These are phyloP conservation scores for Ophiostoma sp. DNA, from an alignment of 2,329 filamentous ascomycete genomes.

Conservation along the genomic window DNA sequence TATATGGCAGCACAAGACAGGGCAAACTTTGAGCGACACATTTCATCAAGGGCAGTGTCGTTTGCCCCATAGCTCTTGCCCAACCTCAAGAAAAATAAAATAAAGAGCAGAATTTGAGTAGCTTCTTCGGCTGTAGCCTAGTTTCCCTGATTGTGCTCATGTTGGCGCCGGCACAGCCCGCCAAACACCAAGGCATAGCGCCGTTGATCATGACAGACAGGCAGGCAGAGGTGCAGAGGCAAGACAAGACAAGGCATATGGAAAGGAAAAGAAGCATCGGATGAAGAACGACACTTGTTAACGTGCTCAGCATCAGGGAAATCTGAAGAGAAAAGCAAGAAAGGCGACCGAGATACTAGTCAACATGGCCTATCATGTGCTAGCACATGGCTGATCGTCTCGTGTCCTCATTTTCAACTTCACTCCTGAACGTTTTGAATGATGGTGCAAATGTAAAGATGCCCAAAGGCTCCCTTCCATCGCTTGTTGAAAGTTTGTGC, in stretches of 20 bases:
- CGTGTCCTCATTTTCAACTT: not conserved
- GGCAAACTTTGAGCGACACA: not conserved
- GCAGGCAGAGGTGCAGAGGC: not conserved
- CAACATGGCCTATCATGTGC: not conserved
- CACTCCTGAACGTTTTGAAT: not conserved
- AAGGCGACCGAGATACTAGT: not conserved
- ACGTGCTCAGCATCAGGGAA: not conserved
- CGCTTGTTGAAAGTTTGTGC: not conserved
- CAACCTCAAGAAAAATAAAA: not conserved
- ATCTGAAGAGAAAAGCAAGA: not conserved
- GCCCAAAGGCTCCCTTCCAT: conserved; percentile 2
- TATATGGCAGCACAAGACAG: not conserved
- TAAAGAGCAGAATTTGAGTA: not conserved
- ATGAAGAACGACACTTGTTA: not conserved
- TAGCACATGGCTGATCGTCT: conserved; percentile 11
- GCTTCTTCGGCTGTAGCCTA: not conserved
- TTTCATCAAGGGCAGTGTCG: not conserved
- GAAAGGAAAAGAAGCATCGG: not conserved
- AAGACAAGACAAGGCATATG: not conserved
- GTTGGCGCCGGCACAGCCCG: not conserved
- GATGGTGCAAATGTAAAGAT: conserved; percentile 10
- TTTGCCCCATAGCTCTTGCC: not conserved
- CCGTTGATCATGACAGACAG: not conserved
- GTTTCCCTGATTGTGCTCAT: no score
- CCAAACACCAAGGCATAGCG: not conserved